These are phyloP conservation scores for Mycena albidolilacea DNA, from an alignment of 768 basidiomycete species.

Conservation along the genomic window DNA sequence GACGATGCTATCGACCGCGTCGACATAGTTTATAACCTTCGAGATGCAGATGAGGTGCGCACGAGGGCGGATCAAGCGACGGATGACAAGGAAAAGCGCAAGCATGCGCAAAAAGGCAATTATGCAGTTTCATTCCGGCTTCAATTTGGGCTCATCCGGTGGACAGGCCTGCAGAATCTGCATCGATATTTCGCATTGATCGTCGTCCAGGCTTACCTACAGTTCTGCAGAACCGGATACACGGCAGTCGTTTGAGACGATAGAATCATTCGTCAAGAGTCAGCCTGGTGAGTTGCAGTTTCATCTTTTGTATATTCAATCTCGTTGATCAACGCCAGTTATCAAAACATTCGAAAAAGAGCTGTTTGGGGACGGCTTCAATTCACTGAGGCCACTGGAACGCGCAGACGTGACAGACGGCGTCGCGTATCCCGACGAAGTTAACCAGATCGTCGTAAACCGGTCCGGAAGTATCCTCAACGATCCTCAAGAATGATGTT, in stretches of 20 bases:
- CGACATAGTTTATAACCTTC: slow-evolving; percentile 84
- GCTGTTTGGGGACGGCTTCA: slow-evolving; percentile 79
- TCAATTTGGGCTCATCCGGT: slow-evolving; percentile 25
- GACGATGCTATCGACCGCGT: slow-evolving; percentile 93
- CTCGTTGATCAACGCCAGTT: slow-evolving; percentile 59
- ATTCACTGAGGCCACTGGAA: slow-evolving; percentile 87
- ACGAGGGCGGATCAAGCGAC: slow-evolving; percentile 82
- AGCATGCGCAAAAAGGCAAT: slow-evolving; percentile 77
- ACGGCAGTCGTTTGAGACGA: slow-evolving; percentile 77
- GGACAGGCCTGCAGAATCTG: slow-evolving; percentile 81
- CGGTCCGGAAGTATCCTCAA: slow-evolving; percentile 90
- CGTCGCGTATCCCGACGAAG: slow-evolving; percentile 92
- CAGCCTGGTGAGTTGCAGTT: slow-evolving; percentile 75
- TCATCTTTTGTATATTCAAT: neutral
- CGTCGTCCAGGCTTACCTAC: slow-evolving; percentile 91
- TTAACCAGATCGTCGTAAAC: slow-evolving; percentile 86
- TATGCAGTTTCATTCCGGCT: slow-evolving; percentile 44
- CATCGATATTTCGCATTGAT: slow-evolving; percentile 89
- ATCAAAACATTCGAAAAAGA: slow-evolving; percentile 97
- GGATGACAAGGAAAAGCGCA: slow-evolving; percentile 78
- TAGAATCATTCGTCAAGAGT: slow-evolving; percentile 87
- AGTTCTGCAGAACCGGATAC: slow-evolving; percentile 87
- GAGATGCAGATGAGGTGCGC: slow-evolving; percentile 87
- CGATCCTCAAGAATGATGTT: slow-evolving; percentile 98
- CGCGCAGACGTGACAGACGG: slow-evolving; percentile 76